Base-by-base conservation (phyloP, 176 grass and related monocot species). In the Avena eriantha region DNA sequence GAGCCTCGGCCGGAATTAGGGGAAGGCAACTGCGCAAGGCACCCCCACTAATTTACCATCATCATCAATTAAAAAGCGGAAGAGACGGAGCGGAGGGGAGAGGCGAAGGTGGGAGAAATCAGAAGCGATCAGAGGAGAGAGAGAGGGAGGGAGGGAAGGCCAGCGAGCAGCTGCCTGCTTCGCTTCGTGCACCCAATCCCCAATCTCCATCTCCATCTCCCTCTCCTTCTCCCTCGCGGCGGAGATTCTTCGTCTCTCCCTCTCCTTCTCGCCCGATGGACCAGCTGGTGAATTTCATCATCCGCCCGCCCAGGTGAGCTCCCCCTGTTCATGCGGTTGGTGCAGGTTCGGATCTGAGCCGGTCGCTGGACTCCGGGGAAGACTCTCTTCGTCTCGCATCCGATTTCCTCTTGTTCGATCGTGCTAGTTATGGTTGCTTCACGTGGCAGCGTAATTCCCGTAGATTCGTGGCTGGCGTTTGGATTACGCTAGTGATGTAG, bases 221-320 rank as follows among this genome's bases (percentile, higher is more conserved):
- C 24, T 75, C 64, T 18, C 39, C 12, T 2, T 34, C 36, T 11
- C 19, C 53, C 78, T n/a, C 57, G 8, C 46, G 23, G 66, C 59
- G 71, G 45, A 43, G 75, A 79, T 73, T 87, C 46, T 29, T 6
- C 23, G 61, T 0, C 4, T 33, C 26, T n/a, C n/a, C 9, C 9
- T 16, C 54, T 19, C 33, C 14, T 9, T 16, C 54, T 19, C 33
- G 56, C 73, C 29, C 80, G 65, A 99, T 99, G 97, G 97, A 99
- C 57, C 97, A 99, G 92, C 97, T 99, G 85, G 97, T 99, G 77
- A 99, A 94, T 94, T 99, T 96, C 87, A 96, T 99, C 97, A 99
- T 99, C 81, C 94, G 97, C 10, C 97, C 97, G 46, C 97, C 94
- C 76, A 96, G 97, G 97, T 99, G 89, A 85, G 75, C 36, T 35